phyloP scores from a whole-genome alignment of 2,329 filamentous ascomycete genomes.

The Colletotrichum australisinense region DNA sequence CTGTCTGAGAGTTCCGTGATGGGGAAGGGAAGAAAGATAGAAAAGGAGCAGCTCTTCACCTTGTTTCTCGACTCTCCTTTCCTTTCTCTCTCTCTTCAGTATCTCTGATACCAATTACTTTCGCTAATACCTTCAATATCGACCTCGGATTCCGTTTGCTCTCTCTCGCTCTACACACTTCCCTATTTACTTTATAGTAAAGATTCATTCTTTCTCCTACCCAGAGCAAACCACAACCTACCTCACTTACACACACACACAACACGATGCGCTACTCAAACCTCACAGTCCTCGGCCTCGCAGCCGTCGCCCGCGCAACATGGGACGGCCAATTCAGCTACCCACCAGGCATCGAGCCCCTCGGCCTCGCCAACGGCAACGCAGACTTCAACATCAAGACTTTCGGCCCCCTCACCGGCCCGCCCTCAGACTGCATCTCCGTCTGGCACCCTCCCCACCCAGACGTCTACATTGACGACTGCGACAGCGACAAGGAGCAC shows the following conservation, averaged over 20 bases:
- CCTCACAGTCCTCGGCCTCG: slow-evolving; percentile 36
- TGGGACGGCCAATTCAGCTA: slow-evolving; percentile 37
- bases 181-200: background rate
- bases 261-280: slow-evolving; percentile 35
- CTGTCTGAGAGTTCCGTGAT: background rate
- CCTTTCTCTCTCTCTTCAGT: slow-evolving; percentile 32
- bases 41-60: slow-evolving; percentile 31
- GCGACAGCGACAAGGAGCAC: slow-evolving; percentile 43
- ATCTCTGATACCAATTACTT: slow-evolving; percentile 40
- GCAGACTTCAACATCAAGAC: slow-evolving; percentile 30
- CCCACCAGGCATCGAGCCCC: slow-evolving; percentile 38
- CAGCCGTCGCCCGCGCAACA: slow-evolving; percentile 29
- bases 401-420: slow-evolving; percentile 39
- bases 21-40: slow-evolving; percentile 8
- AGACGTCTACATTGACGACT: slow-evolving; percentile 49
- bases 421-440: slow-evolving; percentile 42
- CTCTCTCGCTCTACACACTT: slow-evolving; percentile 14
- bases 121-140: slow-evolving; percentile 37
- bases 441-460: slow-evolving; percentile 52
- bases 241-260: background rate
- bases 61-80: background rate
- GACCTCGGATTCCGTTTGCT: background rate
- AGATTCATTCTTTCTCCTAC: slow-evolving; percentile 3
- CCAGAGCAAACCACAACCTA: background rate
- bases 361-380: slow-evolving; percentile 17